Conservation (phyloP, 306 rosid species). For the Chamaecrista fasciculata region DNA sequence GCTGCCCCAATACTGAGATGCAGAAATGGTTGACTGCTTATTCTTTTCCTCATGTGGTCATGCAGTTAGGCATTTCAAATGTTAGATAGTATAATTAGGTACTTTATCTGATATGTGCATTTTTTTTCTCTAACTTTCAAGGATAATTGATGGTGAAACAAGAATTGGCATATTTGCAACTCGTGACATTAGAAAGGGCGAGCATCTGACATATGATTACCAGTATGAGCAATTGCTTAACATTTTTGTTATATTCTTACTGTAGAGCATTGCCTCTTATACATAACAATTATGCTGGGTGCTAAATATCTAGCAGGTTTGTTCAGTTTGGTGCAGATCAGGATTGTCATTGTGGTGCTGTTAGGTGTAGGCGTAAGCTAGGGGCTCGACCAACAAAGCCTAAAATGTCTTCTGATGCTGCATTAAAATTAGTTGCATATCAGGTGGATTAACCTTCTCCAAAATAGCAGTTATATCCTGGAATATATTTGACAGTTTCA, state of each 20-base stretch:
- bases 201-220: constrained; percentile 94
- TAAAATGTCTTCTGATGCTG: constrained; percentile 83
- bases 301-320: constrained; percentile 87
- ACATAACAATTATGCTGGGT: constrained; percentile 17
- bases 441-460: constrained; percentile 74
- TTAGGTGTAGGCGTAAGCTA: constrained; percentile 75
- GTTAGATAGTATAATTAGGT: background rate
- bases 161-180: constrained; percentile 91
- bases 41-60: constrained; percentile 33
- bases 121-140: constrained; percentile 29
- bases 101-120: constrained; percentile 25
- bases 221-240: constrained; percentile 63
- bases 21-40: constrained; percentile 75
- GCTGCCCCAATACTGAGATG: constrained; percentile 98
- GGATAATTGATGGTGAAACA: constrained; percentile 95
- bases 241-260: constrained; percentile 25
- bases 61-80: constrained; percentile 7
- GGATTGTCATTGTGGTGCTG: constrained; percentile 97
- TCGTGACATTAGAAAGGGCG: constrained; percentile 70
- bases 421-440: constrained; percentile 76
- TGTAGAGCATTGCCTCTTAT: background rate
- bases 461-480: constrained; percentile 49
- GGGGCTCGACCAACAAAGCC: constrained; percentile 86
- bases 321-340: constrained; percentile 99
- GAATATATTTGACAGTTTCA: constrained; percentile 27